Evolutionary conservation across 2,329 filamentous ascomycete genomes (phyloP), one percentile per base, ranked within the genome.

Genomic region (Shiraia sp.): DNA sequence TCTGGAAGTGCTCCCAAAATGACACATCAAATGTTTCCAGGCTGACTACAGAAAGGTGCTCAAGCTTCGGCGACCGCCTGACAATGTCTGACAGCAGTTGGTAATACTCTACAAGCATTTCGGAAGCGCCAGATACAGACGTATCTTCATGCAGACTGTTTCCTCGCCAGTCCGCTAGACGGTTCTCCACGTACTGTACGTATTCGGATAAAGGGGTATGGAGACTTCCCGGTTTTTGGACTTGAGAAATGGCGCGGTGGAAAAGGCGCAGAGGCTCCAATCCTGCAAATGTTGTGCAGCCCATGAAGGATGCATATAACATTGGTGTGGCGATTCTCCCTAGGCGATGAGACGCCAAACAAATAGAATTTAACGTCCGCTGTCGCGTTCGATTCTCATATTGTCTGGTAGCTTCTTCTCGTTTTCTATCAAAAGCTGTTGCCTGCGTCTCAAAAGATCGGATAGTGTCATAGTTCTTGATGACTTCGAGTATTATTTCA

Each of bases 111-210:
- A 32, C 13, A 2, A 51, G 36, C 33, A 50, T 46, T 1, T 45
- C 31, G 7, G 23, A 13, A 5, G 36, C 36, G 7, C 26, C 45
- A 28, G 30, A n/a, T 1, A 28, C 31, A 4, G 27, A 24, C 2
- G 35, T n/a, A 26, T 57, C 58, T 8, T 44, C 23, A 10, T 36
- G 25, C 1, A 62, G 45, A 15, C 42, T 45, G 26, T 59, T 55
- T 12, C 59, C 61, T 12, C 37, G 28, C 35, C 51, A 45, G 29
- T 65, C 58, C 12, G 48, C 36, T 3, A 59, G 39, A 7, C 61
- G 52, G 27, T 56, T 63, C 27, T 65, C 63, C 10, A 65, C 37
- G 24, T 63, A 65, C 14, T 47, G 35, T 2, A 65, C 13, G 36
- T 55, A 32, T 0, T 38, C 28, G 4, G 33, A 32, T 2, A 58